These are phyloP conservation scores for Mycena capillaripes DNA, from an alignment of 768 basidiomycete genomes.

Conservation along the genomic window DNA sequence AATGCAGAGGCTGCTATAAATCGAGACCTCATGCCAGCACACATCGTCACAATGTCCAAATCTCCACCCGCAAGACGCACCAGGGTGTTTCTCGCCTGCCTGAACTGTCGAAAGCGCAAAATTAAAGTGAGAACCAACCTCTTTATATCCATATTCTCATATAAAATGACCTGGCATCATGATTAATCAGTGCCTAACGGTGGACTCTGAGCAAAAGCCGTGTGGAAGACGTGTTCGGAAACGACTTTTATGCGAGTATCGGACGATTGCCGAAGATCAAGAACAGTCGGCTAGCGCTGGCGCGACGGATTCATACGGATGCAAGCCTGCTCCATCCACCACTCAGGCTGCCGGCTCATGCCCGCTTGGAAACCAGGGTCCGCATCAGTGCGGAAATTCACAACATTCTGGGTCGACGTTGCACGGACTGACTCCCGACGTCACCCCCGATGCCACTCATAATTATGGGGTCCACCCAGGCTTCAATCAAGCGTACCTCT, in stretches of 20 bases:
- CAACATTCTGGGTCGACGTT: background rate
- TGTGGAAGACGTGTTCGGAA: constrained; percentile 1
- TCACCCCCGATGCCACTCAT: too few relatives aligned
- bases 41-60: background rate
- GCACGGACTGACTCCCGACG: background rate
- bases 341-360: background rate
- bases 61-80: background rate
- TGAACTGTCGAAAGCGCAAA: background rate
- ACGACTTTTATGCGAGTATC: background rate
- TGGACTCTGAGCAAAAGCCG: background rate
- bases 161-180: too few relatives aligned
- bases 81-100: constrained; percentile 2
- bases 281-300: background rate
- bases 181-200: background rate
- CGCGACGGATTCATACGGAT: background rate
- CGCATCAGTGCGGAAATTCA: background rate
- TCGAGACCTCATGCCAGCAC: background rate
- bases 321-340: background rate
- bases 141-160: background rate
- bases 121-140: background rate
- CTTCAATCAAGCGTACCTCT: background rate
- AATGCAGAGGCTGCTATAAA: background rate
- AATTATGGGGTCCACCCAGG: background rate
- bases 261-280: background rate
- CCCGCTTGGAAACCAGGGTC: background rate